Conservation (phyloP, 1,284 basidiomycete genomes). For the Coriolopsis trogii region DNA sequence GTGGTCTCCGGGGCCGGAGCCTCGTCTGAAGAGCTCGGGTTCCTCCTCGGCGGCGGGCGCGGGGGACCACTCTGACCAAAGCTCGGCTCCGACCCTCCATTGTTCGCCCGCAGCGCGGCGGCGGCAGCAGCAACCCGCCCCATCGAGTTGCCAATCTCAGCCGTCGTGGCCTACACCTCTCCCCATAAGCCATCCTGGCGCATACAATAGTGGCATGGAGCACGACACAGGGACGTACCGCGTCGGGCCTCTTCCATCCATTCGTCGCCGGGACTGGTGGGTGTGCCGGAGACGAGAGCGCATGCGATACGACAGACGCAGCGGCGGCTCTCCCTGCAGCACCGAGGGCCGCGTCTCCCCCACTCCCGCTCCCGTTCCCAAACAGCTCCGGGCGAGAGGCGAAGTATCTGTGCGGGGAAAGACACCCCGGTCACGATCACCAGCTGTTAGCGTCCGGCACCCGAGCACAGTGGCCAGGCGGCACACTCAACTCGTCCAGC, state of each 20-base stretch:
- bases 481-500: conserved; percentile 68
- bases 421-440: not conserved
- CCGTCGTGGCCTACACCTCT: conserved; percentile 4
- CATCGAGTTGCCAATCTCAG: conserved; percentile 24
- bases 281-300: conserved; percentile 50
- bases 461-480: not conserved
- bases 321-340: conserved; percentile 30
- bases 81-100: conserved; percentile 7
- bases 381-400: conserved; percentile 71
- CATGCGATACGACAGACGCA: conserved; percentile 50
- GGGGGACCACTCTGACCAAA: conserved; percentile 21
- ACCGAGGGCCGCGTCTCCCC: not conserved
- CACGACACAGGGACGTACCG: conserved; percentile 14
- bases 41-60: conserved; percentile 29
- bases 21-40: conserved; percentile 20
- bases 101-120: conserved; percentile 26
- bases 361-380: conserved; percentile 12
- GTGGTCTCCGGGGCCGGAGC: conserved; percentile 9
- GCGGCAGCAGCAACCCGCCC: conserved; percentile 36
- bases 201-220: not conserved
- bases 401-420: conserved; percentile 61
- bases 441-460: not conserved
- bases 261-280: conserved; percentile 36
- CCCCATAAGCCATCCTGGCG: not conserved
- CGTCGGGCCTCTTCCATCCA: conserved; percentile 24